Base-by-base conservation (phyloP, 2,329 filamentous ascomycete genomes). In the Pestalotiopsis sp. region DNA sequence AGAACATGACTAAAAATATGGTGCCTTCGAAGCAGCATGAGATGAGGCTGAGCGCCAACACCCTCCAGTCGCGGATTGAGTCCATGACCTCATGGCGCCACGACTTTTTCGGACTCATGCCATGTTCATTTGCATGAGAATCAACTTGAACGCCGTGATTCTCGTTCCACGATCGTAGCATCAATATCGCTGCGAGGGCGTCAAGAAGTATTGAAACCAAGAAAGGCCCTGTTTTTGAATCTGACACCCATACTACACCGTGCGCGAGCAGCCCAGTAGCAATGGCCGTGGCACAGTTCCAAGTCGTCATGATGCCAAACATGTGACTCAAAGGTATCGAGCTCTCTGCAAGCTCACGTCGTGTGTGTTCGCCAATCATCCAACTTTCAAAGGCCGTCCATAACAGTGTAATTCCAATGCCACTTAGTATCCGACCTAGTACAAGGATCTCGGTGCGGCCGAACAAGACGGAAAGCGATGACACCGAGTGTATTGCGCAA, bases 371-470 rank as follows among this genome's bases (percentile, higher is more conserved):
- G 4, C 85, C 83, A 36, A 90, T 84, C 81, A 90, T 86, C 87
- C 88, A 90, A 72, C 85, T 87, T 75, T 90, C 87, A 71, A 90
- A 89, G 4, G 84, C 85, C 58, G 83, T 87, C 79, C 87, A 90
- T 38, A 90, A 80, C 56, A 90, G 76, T 31, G 86, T 88, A 41
- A 87, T 86, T 36, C 83, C 84, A 60, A 90, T 69, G 0, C 88
- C 88, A 25, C 86, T 87, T 4, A 89, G 80, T 0, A 86, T 75
- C 63, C 88, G 81, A 13, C 88, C 88, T 1, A 82, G 67, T 66
- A 89, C 85, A 4, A 91, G 78, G 12, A 87, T 65, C 4, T 78
- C 75, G 1, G 83, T 68, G 68, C 71, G 6, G 58, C 72, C 70
- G 61, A 80, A 81, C 31, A 84, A 78, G 5, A 85, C 82, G 4